Evolutionary conservation across 306 rosid species (phyloP), one percentile per base, ranked within the genome.

Genomic region (Cicer yamashitae): DNA sequence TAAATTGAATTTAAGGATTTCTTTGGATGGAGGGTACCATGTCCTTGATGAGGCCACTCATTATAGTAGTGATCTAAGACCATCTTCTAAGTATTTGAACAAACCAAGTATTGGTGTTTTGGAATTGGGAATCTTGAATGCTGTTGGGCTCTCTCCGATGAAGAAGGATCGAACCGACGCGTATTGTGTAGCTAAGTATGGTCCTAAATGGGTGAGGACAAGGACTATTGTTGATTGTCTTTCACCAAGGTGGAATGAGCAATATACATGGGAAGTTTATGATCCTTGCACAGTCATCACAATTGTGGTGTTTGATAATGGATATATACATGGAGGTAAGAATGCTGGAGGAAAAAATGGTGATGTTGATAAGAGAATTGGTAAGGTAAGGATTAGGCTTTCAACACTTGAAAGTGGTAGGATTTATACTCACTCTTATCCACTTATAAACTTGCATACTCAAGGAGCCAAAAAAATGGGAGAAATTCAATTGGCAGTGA

Each of bases 21-120:
- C 83, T 39, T 76, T 84, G 39, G 90, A 87, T 73, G 88, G 90
- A 50, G 90, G 88, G 13, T 87, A 87, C 62, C 90, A 87, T 73
- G 88, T 87, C 68, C 79, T 87, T 73, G 88, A 87, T 48, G 90
- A 87, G 82, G 77, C 81, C 7, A 79, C 85, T 12, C 81, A 82
- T 10, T 84, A 87, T 10, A 56, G 81, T 0, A 87, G 90, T 7
- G 90, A 87, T 84, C 81, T 87, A 2, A 74, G 84, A 66, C 82
- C 88, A 6, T 18, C 86, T 7, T 76, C 81, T 0, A 84, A 70
- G 62, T 14, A 7, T 7, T 22, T 86, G 54, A 46, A 85, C 65
- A 80, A 52, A 64, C 74, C 79, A 1, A 65, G 84, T 22, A 79
- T 84, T 40, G 90, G 90, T 30, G 77, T 84, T 58, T 52, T 87